Evolutionary conservation across 2,329 filamentous ascomycete species (phyloP), one percentile per base, ranked within the genome.

Genomic region (Aspergillus proliferans): DNA sequence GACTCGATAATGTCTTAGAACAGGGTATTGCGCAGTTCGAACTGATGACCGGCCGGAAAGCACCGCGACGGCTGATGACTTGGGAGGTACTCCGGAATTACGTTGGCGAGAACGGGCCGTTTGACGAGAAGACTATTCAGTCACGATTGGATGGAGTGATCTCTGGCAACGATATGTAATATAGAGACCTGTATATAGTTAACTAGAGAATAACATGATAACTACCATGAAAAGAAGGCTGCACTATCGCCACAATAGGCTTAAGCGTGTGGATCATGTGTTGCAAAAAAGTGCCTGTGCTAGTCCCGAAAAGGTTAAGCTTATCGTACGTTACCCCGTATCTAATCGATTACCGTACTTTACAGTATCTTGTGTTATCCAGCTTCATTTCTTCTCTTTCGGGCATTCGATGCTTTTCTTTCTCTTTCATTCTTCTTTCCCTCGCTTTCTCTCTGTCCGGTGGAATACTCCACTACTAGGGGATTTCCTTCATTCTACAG

Each of bases 11-110:
- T 43, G 68, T 92, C 12, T 85, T 85, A 0, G 87, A 91, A 63
- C 87, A 91, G 62, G 87, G 85, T 0, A 87, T 87, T 67, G 86
- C 87, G 1, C 87, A 91, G 59, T 92, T 91, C 60, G 87, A 92
- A 67, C 69, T 91, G 2, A 88, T 91, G 63, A 90, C 87, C 0
- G 87, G 86, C 0, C 76, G 85, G 43, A 79, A 84, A 64, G 85
- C 86, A 14, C 86, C 86, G 2, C 78, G 86, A 22, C 72, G 81
- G 41, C 66, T 86, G 34, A 91, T 92, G 87, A 78, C 85, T 52
- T 74, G 80, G 39, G 83, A 84, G 58, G 82, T 86, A 10, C 58
- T 70, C 28, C 61, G 58, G 15, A 67, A 69, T 47, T 70, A 69
- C 45, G 60, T 59, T 21, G 67, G 65, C 9, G 66, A 68, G 10